Evolutionary conservation across 1,284 basidiomycete species (phyloP), one percentile per base, ranked within the genome.

Genomic region (Volvariella volvacea): DNA sequence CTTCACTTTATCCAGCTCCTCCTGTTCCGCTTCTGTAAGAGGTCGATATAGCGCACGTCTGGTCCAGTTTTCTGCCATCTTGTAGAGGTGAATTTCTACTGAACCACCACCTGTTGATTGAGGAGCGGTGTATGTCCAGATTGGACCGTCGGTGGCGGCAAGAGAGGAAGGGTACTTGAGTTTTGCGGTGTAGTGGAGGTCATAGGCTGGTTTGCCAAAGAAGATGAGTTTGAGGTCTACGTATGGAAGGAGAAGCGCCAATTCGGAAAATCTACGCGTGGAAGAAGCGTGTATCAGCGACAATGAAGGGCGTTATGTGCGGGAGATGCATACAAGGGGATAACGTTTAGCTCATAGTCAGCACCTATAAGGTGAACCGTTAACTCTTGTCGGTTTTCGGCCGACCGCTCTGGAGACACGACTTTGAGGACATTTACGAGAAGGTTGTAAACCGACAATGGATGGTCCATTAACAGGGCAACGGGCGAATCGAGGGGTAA

Each of bases 311-410:
- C 25, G 31, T 14, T 21, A 28, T 22, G 43, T n/a, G n/a, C n/a
- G 42, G 14, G 30, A 20, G 25, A 22, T 25, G 63, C 68, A 25
- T 44, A 71, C 67, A 70, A 41, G 19, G 68, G 67, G 22, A 71
- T 54, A 55, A 63, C 67, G 44, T 71, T 71, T 39, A 71, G 58
- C 46, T 69, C 67, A 10, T 58, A 55, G 52, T 68, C 67, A 3
- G 60, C 56, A 7, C 66, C 67, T 6, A 70, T 52, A 25, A 64
- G 64, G 47, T 70, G 67, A 2, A 70, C 40, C 31, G 51, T 39
- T n/a, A 70, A 52, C 3, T 47, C 42, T 40, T 62, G 58, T 39
- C 59, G 56, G 30, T 46, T 25, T 12, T 41, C 43, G 2, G 50
- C 17, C 19, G 53, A 53, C 15, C 49, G 42, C 17, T 47, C 49